These are phyloP conservation scores for Ambispora gerdemannii DNA, from an alignment of 192 early-diverging fungal species.

Conservation along the genomic window DNA sequence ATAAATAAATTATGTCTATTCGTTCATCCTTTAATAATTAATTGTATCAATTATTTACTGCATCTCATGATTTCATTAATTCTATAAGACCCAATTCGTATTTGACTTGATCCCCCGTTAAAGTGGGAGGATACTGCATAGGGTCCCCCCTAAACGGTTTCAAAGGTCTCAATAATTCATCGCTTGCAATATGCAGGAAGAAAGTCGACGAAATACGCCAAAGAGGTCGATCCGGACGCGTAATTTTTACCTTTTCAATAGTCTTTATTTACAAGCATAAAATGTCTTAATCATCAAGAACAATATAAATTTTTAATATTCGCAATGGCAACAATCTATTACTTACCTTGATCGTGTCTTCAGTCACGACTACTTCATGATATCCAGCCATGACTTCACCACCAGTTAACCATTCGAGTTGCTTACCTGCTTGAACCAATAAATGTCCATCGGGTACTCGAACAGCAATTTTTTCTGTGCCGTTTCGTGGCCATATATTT, in stretches of 20 bases:
- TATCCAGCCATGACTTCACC: constrained; percentile 63
- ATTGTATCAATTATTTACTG: no score
- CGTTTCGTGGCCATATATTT: constrained; percentile 64
- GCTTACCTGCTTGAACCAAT: constrained; percentile 55
- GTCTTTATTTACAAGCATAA: background rate
- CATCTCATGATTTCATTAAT: constrained; percentile 44
- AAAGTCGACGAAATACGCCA: constrained; percentile 74
- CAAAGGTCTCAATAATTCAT: constrained; percentile 56
- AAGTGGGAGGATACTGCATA: constrained; percentile 56
- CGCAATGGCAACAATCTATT: background rate
- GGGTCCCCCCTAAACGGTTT: constrained; percentile 43
- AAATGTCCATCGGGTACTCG: constrained; percentile 61
- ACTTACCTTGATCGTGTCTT: constrained; percentile 47
- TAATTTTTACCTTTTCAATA: constrained; percentile 15
- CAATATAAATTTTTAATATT: background rate
- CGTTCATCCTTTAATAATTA: no score
- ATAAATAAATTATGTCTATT: no score
- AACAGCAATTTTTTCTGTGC: constrained; percentile 56
- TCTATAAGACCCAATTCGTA: constrained; percentile 61
- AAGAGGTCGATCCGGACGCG: constrained; percentile 45
- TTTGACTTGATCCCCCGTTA: constrained; percentile 62
- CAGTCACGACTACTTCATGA: constrained; percentile 68
- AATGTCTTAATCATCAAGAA: background rate
- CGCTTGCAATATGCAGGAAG: constrained; percentile 69
- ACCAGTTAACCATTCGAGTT: constrained; percentile 67